phyloP scores from a whole-genome alignment of 1,139 yeast species.

The Protomyces macrosporus region DNA sequence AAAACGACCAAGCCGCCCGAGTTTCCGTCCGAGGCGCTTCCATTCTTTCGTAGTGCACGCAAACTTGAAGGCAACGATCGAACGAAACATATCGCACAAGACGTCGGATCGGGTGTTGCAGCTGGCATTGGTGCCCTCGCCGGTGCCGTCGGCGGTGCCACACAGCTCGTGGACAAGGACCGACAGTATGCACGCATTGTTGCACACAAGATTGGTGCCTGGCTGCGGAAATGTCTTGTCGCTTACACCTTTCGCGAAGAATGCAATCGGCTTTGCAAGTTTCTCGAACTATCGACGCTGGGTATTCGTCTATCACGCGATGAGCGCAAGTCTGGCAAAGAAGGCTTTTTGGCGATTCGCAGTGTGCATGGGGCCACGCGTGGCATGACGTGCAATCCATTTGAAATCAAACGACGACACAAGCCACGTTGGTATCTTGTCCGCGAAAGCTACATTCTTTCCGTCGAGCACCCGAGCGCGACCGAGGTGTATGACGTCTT shows the following conservation, averaged over 20 bases:
- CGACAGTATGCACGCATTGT: constrained; percentile 24
- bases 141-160: constrained; percentile 22
- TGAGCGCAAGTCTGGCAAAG: constrained; percentile 76
- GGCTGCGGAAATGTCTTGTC: constrained; percentile 57
- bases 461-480: constrained; percentile 78
- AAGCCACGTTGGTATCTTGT: constrained; percentile 88
- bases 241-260: constrained; percentile 68
- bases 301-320: constrained; percentile 81
- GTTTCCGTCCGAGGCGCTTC: constrained; percentile 36
- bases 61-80: constrained; percentile 28
- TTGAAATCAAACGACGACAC: constrained; percentile 52
- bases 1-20: constrained; percentile 37
- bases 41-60: constrained; percentile 33
- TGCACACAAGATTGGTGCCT: constrained; percentile 48
- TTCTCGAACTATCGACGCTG: constrained; percentile 83
- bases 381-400: constrained; percentile 29
- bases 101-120: constrained; percentile 18
- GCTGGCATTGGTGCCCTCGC: constrained; percentile 24
- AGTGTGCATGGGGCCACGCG: constrained; percentile 85
- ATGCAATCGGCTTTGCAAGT: constrained; percentile 73
- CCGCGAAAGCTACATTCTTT: constrained; percentile 75
- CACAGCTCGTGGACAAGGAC: not conserved
- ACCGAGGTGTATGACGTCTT: constrained; percentile 90
- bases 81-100: constrained; percentile 6
- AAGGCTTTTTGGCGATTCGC: constrained; percentile 73